Percentiles rank a stretch among this genome's conserved stretches.
Evolutionary conservation across 2,329 filamentous ascomycete genomes (phyloP).

Genomic region (Monosporascus cannonballus): DNA sequence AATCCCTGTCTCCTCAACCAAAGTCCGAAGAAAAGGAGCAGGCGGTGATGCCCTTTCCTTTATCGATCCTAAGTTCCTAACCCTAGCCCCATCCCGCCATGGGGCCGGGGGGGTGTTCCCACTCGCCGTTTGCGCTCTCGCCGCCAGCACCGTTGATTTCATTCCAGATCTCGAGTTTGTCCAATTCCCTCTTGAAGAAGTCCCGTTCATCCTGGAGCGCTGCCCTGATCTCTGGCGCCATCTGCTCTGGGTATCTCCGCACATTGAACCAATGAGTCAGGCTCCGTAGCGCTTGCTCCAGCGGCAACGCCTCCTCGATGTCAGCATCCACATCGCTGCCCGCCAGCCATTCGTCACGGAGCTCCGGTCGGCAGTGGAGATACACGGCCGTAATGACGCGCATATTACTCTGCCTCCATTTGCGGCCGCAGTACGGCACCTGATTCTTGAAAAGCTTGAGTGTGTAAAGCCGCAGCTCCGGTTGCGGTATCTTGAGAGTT

Average conservation of each 20-base stretch:
- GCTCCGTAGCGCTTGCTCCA: constrained; percentile 84
- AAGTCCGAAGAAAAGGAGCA: too few species aligned
- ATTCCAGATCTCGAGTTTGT: constrained; percentile 58
- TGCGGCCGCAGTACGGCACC: constrained; percentile 94
- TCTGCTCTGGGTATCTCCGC: constrained; percentile 71
- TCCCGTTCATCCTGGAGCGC: constrained; percentile 68
- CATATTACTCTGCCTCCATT: constrained; percentile 98
- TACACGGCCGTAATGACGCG: constrained; percentile 97
- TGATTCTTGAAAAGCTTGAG: constrained; percentile 98
- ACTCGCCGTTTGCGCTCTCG: constrained; percentile 5
- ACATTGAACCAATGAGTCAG: constrained; percentile 95
- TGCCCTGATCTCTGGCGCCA: constrained; percentile 53
- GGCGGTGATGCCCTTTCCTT: too few species aligned
- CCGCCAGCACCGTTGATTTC: constrained; percentile 26
- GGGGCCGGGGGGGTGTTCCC: neutral
- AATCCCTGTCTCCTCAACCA: too few species aligned
- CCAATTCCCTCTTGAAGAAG: constrained; percentile 72
- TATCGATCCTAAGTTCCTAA: too few species aligned
- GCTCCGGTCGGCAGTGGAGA: constrained; percentile 83
- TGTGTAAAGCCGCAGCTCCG: constrained; percentile 82
- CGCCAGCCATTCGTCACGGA: constrained; percentile 91
- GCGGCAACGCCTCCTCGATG: constrained; percentile 83
- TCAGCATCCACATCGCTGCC: constrained; percentile 89
- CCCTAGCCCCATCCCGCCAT: neutral
- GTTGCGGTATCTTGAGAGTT: constrained; percentile 83